A percentile compares a stretch with the other conserved stretches of the same genome.
These are phyloP conservation scores for Ampelomyces quisqualis DNA, from an alignment of 2,329 filamentous ascomycete genomes.

Conservation along the genomic window DNA sequence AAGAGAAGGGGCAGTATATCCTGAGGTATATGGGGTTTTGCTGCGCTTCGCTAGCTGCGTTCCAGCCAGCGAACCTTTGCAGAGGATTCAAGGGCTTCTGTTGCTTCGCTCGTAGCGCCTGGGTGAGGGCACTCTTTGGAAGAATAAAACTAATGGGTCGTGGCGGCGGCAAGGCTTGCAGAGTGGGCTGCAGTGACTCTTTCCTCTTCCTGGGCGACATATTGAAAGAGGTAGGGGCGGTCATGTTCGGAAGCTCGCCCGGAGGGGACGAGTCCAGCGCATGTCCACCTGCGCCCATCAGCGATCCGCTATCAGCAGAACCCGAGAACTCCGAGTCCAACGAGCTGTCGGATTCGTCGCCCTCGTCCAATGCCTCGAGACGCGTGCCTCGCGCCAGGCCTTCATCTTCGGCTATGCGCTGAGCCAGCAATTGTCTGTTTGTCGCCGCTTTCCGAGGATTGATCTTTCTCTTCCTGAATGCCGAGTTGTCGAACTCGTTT, in stretches of 20 bases:
- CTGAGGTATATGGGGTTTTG: slow-evolving; percentile 70
- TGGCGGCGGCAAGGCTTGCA: slow-evolving; percentile 70
- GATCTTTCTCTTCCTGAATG: slow-evolving; percentile 64
- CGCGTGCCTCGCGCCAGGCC: slow-evolving; percentile 32
- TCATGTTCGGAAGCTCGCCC: slow-evolving; percentile 47
- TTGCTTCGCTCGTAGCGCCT: slow-evolving; percentile 71
- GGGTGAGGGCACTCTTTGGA: slow-evolving; percentile 69
- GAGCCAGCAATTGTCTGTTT: slow-evolving; percentile 54
- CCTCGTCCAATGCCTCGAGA: slow-evolving; percentile 46
- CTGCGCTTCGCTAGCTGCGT: slow-evolving; percentile 70
- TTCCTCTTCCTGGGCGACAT: slow-evolving; percentile 64
- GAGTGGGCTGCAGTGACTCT: slow-evolving; percentile 49
- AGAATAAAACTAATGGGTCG: slow-evolving; percentile 70
- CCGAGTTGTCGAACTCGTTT: slow-evolving; percentile 70
- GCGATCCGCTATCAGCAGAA: slow-evolving; percentile 64
- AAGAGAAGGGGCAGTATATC: slow-evolving; percentile 73
- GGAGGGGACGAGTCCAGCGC: slow-evolving; percentile 57
- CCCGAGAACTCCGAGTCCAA: slow-evolving; percentile 46
- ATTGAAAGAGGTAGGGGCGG: slow-evolving; percentile 46
- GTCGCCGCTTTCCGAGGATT: slow-evolving; percentile 60
- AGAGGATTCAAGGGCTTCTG: slow-evolving; percentile 70
- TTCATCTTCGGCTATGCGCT: slow-evolving; percentile 55
- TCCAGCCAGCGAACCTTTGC: slow-evolving; percentile 73
- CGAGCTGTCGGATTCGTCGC: slow-evolving; percentile 43
- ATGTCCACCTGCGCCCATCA: slow-evolving; percentile 65